A percentile compares a stretch with the other conserved stretches of the same genome.
Conservation (phyloP, 257 asterid species). For the Hygrophila difformis region DNA sequence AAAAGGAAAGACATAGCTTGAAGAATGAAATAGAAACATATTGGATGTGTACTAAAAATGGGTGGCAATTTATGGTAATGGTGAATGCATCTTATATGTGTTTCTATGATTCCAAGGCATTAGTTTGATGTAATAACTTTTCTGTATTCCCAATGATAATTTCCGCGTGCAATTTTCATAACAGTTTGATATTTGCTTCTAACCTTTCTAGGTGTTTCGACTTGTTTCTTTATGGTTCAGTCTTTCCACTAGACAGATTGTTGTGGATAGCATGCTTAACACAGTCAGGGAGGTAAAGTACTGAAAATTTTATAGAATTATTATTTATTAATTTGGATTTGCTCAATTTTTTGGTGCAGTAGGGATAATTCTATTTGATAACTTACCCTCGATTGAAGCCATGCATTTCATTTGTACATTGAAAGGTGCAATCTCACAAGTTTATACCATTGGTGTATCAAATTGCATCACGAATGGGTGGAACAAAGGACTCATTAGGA, state of each 20-base stretch:
- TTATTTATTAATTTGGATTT: slow-evolving; percentile 7
- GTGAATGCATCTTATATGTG: no score
- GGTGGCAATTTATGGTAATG: no score
- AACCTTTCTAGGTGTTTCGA: slow-evolving; percentile 66
- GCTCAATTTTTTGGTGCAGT: slow-evolving; percentile 2
- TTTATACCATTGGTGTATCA: slow-evolving; percentile 85
- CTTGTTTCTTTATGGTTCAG: slow-evolving; percentile 96
- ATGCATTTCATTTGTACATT: slow-evolving; percentile 13
- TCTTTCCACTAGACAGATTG: slow-evolving; percentile 59
- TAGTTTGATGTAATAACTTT: no score
- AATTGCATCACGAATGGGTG: slow-evolving; percentile 94
- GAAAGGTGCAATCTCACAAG: slow-evolving; percentile 87
- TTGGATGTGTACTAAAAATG: no score
- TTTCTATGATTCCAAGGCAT: no score
- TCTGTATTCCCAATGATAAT: no score
- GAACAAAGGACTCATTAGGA: slow-evolving; percentile 60
- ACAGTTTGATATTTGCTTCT: slow-evolving; percentile 17
- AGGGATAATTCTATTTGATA: slow-evolving; percentile 4
- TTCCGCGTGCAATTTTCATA: no score
- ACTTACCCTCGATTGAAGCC: slow-evolving; percentile 10
- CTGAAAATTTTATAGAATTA: slow-evolving; percentile 6
- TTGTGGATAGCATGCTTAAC: slow-evolving; percentile 68
- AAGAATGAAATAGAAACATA: no score
- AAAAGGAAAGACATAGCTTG: no score
- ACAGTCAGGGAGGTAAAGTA: slow-evolving; percentile 65